Evolutionary conservation across 2,329 filamentous ascomycete genomes (phyloP).

Genomic region (Sodiomyces alkalinus): DNA sequence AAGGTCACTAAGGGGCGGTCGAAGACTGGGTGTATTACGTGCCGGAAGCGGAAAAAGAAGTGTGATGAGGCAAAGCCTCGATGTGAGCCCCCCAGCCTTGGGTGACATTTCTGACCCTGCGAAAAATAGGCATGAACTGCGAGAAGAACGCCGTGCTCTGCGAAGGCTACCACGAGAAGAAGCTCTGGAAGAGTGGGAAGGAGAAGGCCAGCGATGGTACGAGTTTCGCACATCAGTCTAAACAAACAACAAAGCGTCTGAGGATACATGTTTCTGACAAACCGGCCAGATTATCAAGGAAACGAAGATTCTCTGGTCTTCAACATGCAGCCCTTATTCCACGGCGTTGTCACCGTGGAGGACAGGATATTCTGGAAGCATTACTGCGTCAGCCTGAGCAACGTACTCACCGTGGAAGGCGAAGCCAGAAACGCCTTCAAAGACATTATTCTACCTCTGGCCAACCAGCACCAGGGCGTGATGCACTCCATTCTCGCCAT

Average conservation of each 20-base stretch:
- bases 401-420: conserved; percentile 67
- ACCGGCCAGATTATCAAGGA: conserved; percentile 3
- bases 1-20: conserved; percentile 67
- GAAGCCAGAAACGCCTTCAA: conserved; percentile 76
- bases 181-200: conserved; percentile 75
- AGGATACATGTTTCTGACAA: too few species aligned
- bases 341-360: conserved; percentile 65
- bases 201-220: conserved; percentile 59
- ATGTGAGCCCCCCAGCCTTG: conserved; percentile 29
- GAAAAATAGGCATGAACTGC: conserved; percentile 56
- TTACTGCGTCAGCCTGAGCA: conserved; percentile 66
- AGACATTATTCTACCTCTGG: conserved; percentile 69
- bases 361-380: conserved; percentile 73
- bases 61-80: conserved; percentile 54
- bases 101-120: conserved; percentile 4
- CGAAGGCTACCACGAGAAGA: conserved; percentile 77
- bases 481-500: conserved; percentile 86
- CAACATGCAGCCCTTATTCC: conserved; percentile 52
- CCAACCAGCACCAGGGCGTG: conserved; percentile 61
- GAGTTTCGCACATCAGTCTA: too few species aligned
- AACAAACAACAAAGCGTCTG: too few species aligned
- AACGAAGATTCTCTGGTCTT: conserved; percentile 19
- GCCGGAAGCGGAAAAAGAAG: conserved; percentile 56
- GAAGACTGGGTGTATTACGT: conserved; percentile 55
- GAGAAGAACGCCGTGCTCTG: conserved; percentile 88